Evolutionary conservation across 1,284 basidiomycete species (phyloP).

Genomic region (Trichosporon sp.): DNA sequence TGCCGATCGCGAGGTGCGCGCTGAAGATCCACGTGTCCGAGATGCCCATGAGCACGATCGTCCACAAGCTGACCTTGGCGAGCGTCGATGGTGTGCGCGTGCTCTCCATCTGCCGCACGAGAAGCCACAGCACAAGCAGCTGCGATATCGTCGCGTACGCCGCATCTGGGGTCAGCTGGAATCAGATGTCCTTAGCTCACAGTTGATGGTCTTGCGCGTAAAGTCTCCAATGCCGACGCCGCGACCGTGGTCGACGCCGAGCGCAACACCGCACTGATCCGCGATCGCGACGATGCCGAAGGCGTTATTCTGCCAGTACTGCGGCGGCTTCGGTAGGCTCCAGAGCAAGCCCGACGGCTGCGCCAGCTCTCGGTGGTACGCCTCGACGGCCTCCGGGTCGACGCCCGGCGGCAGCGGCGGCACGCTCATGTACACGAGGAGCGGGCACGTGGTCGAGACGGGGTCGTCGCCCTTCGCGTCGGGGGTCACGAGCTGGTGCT

Average conservation of each 20-base stretch:
- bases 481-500: constrained; percentile 30
- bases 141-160: constrained; percentile 65
- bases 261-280: constrained; percentile 69
- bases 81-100: constrained; percentile 74
- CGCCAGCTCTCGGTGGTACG: constrained; percentile 39
- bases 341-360: constrained; percentile 40
- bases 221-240: constrained; percentile 63
- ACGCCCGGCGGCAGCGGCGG: constrained; percentile 37
- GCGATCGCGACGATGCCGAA: constrained; percentile 66
- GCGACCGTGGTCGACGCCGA: constrained; percentile 61
- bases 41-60: constrained; percentile 68
- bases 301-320: constrained; percentile 39
- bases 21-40: constrained; percentile 77
- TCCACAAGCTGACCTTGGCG: constrained; percentile 72
- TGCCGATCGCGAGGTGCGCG: constrained; percentile 76
- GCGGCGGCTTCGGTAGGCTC: constrained; percentile 31
- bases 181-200: constrained; percentile 52
- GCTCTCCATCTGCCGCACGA: constrained; percentile 66
- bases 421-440: constrained; percentile 41
- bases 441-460: constrained; percentile 31
- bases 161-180: constrained; percentile 47
- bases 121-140: constrained; percentile 61
- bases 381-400: constrained; percentile 26
- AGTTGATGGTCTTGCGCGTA: constrained; percentile 74
- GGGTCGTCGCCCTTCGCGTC: constrained; percentile 31